Base-by-base conservation (phyloP, 805 yeast genomes). In the Wickerhamomyces bisporus region DNA sequence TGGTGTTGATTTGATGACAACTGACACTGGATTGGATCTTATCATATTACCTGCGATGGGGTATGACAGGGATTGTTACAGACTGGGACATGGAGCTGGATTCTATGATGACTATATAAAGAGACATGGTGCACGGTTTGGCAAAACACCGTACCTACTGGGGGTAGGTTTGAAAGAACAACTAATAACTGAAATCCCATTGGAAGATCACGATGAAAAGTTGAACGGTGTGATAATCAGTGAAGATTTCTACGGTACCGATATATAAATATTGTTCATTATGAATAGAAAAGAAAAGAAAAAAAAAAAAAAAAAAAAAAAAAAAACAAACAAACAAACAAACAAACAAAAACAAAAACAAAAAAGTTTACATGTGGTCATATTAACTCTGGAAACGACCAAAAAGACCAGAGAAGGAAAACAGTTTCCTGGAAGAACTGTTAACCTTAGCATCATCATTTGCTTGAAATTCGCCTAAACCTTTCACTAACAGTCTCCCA, bases 11-110 rank as follows among this genome's bases (percentile, higher is more conserved):
- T 24, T 48, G 10, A 61, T 66, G 41, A 34, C 35, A 6, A 55
- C 54, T 10, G 36, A 51, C 1, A 52, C 45, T 3, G 78, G 75
- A 0, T 60, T 91, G 17, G 97, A 91, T 48, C 50, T 91, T 9
- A 63, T 91, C 6, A 60, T 91, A 6, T 68, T 91, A 0, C 98
- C 98, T 0, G 97, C 95, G 0, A 81, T 91, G 2, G 96, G 86
- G 1, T 89, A 86, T 58, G 72, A 85, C 1, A 46, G 26, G 11
- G 45, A 54, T 11, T 50, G 55, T 6, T 35, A 47, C 18, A 58
- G 98, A 38, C 56, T 91, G 37, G 98, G 98, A 1, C 95, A 87
- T 56, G 98, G 98, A 1, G 91, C 81, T 5, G 98, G 97, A 0
- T 88, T 76, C 58, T 91, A 93, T 57, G 98, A 91, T 57, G 86